Conservation (phyloP, 176 grass and related monocot species). For the Carex kokanica region DNA sequence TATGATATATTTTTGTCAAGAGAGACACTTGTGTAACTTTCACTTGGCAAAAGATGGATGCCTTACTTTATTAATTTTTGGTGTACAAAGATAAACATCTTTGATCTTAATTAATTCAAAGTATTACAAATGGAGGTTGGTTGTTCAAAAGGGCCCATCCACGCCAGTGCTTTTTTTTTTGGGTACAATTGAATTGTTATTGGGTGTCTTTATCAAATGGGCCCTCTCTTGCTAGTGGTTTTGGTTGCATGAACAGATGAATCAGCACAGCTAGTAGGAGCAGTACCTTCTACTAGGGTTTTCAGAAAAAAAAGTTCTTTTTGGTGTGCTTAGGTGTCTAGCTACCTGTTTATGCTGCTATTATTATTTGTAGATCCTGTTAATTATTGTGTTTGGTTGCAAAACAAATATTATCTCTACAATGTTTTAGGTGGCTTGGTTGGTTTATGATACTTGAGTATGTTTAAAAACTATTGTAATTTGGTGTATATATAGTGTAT, state of each 20-base stretch:
- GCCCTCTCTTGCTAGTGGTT: slow-evolving; percentile 24
- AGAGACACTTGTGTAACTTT: slow-evolving; percentile 16
- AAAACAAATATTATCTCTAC: neutral
- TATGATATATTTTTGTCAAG: neutral
- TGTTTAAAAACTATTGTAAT: neutral
- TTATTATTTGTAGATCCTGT: slow-evolving; percentile 1
- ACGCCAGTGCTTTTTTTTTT: slow-evolving; percentile 15
- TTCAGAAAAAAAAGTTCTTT: neutral
- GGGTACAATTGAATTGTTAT: slow-evolving; percentile 11
- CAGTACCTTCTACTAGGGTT: slow-evolving; percentile 28
- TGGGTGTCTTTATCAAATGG: slow-evolving; percentile 31
- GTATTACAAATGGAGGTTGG: slow-evolving; percentile 19
- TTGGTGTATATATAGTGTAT: neutral
- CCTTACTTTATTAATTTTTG: neutral
- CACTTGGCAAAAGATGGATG: slow-evolving; percentile 19
- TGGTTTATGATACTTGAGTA: neutral
- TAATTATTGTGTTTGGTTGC: neutral
- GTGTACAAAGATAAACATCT: neutral
- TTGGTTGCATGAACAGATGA: slow-evolving; percentile 27
- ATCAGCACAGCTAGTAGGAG: slow-evolving; percentile 15
- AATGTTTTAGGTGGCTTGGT: neutral
- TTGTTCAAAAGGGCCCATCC: slow-evolving; percentile 22
- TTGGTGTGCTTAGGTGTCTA: slow-evolving; percentile 22
- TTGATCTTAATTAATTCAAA: slow-evolving; percentile 29
- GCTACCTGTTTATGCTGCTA: slow-evolving; percentile 10